These are phyloP conservation scores for Ensete ventricosum DNA, from an alignment of 176 grass and related monocot species.

Conservation along the genomic window DNA sequence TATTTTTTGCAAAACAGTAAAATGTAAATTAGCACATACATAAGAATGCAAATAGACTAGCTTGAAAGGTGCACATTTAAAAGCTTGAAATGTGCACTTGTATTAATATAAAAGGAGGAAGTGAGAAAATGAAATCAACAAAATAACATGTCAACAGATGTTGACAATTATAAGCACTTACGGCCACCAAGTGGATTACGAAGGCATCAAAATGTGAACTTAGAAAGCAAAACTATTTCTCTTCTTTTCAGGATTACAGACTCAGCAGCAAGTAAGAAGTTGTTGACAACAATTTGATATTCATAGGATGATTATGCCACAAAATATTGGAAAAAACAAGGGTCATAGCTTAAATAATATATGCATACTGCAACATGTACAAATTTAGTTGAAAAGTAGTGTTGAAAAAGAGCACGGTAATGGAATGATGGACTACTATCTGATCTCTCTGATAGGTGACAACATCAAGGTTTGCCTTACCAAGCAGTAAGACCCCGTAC, in stretches of 20 bases:
- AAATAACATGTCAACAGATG: neutral
- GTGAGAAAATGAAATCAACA: neutral
- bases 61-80: neutral
- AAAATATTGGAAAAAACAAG: neutral
- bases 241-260: neutral
- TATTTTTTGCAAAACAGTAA: neutral
- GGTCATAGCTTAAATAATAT: neutral
- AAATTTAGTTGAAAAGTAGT: neutral
- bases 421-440: neutral
- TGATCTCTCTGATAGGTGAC: neutral
- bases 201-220: neutral
- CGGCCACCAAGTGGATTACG: neutral
- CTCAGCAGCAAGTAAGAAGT: neutral
- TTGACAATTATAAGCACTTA: neutral
- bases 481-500: too few relatives aligned
- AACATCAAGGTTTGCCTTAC: too few relatives aligned
- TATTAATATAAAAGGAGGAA: neutral
- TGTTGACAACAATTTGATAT: neutral
- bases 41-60: neutral
- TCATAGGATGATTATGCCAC: neutral
- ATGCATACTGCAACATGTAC: neutral
- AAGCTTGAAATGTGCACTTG: neutral
- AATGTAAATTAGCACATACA: too few relatives aligned
- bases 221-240: neutral
- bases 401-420: neutral